Base-by-base conservation (phyloP, 768 basidiomycete genomes). In the Amanita subjunquillea region DNA sequence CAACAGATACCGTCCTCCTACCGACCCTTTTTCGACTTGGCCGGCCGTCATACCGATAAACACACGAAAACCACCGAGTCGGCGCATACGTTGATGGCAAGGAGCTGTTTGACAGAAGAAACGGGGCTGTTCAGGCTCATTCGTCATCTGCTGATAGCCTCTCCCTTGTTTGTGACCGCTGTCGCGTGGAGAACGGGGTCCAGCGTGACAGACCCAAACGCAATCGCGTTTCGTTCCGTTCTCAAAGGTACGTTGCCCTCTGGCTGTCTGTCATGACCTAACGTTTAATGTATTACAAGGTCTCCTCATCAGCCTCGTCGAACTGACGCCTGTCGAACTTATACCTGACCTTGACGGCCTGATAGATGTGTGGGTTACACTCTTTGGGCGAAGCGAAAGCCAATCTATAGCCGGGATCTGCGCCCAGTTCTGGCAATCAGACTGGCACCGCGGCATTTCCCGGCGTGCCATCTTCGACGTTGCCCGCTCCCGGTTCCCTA, bases 391-490 rank as follows among this genome's bases (percentile, higher is more conserved):
- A 23, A 87, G 85, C 58, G 83, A 80, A 57, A 81, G 70, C 64
- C 69, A 63, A 62, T 79, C 87, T 27, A 74, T 87, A 23, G 71
- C 77, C 9, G 79, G 78, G 2, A 82, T 95, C 54, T 87, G 85
- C 57, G 70, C 75, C 4, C 89, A 93, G 58, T 94, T 81, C 64
- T 97, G 93, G 91, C 74, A 82, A 50, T 73, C 70, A 1, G 91
- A 93, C 60, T 87, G 82, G 80, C 69, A 79, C 37, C 72, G 75
- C 36, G 80, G 80, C 44, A 73, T 76, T 3, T 69, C 82, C 17
- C 86, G 91, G 29, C 79, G 86, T 25, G 86, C 87, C 34, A 77
- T 94, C 47, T 78, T 97, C 51, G 91, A 93, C 55, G 82, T 91
- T 22, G 80, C 87, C 6, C 78, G 87, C 3, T 78, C 86, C 7